Evolutionary conservation across 2,329 filamentous ascomycete species (phyloP), one percentile per base, ranked within the genome.

Genomic region (Fusarium udum): DNA sequence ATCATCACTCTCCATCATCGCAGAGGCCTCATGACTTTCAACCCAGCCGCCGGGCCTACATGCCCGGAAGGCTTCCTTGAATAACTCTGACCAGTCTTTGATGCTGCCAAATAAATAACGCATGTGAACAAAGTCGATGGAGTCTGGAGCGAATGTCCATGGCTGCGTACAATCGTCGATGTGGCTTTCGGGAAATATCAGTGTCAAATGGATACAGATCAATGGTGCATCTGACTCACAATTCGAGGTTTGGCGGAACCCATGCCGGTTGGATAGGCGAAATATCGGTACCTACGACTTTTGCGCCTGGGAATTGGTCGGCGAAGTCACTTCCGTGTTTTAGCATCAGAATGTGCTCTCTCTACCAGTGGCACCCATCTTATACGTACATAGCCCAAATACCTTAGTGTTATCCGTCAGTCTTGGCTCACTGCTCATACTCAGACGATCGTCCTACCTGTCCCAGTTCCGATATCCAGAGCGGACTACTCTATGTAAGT

Each of bases 61-160:
- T 63, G 87, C 84, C 61, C 83, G 82, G 75, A 82, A 88, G 4
- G 86, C 80, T 67, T 87, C 85, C 45, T 80, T 79, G 67, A 91
- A 85, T 16, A 91, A 78, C 18, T 84, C 82, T 28, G 84, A 83
- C 80, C 89, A 91, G 72, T 90, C 89, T 13, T 82, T 79, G 63
- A 91, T 86, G 64, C 85, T 85, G 39, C 89, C 90, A 7, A 85
- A 81, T 65, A 91, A 81, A 72, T 87, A 83, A 46, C 87, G 85
- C 8, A 87, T 87, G 77, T 91, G 90, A 63, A 92, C 86, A 73
- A 86, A 89, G 78, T 92, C 89, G 72, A 90, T 88, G 34, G 83
- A 78, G 61, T 66, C 61, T 2, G 42, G 57, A 7, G 46, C 59
- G 36, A 75, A 80, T 4, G 77, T 79, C 79, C 79, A 80, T 31